Base-by-base conservation (phyloP, 164 flowering plant genomes). In the Protea cynaroides region DNA sequence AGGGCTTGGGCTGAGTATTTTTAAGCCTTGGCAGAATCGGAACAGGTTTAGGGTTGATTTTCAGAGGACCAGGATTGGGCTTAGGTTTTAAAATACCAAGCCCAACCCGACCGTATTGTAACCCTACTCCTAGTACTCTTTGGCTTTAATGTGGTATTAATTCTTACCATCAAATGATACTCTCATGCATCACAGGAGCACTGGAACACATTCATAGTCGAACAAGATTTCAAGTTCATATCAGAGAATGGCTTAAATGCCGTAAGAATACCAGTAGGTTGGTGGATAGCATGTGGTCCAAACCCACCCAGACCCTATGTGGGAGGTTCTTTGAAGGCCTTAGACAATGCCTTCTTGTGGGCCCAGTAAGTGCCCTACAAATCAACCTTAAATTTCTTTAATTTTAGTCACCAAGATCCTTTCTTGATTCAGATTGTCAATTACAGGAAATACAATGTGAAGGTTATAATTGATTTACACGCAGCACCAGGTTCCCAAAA, bases 401-500 rank as follows among this genome's bases (percentile, higher is more conserved):
- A 62, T 21, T 49, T n/a, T 25, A 43, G 34, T 14, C 11, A 6
- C 13, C 22, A n/a, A n/a, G n/a, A n/a, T n/a, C 7, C 15, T 4
- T 11, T 24, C 8, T 11, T 8, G 46, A 12, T 8, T 40, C 46
- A 40, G 37, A 24, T 46, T 54, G 11, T 2, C 37, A 19, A 23
- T 10, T 74, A 66, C 67, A 76, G 81, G 59, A 75, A 68, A 50
- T 71, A 81, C 60, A 65, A 62, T 34, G n/a, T 75, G 62, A 80
- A 80, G 44, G 71, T 87, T 7, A 79, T 87, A 61, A 61, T 87
- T 12, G 89, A 85, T 64, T 77, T 87, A 10, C 92, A 89, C 55
- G 92, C 88, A 24, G 86, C 84, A 3, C 84, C 83, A 0, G 90
- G 87, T 8, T 89, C 89, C 0, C 92, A 85, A 58, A 87, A 87